Percentiles rank a stretch among this genome's conserved stretches.
Evolutionary conservation across 1,284 basidiomycete species (phyloP).

Genomic region (Heliocybe sulcata): DNA sequence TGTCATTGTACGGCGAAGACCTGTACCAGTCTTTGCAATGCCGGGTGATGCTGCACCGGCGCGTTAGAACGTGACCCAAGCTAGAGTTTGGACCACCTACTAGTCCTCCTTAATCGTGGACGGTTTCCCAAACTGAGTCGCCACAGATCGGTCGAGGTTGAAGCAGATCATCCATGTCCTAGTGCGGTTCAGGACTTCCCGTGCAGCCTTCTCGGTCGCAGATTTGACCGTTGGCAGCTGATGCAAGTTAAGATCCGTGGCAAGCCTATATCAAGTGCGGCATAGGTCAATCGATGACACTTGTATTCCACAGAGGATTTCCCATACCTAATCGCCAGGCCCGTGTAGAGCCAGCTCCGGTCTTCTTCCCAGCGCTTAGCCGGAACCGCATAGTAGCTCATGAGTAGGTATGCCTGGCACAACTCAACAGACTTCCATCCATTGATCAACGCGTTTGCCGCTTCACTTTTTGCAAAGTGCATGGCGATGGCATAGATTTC

Average conservation of each 20-base stretch:
- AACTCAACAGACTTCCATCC: slow-evolving; percentile 69
- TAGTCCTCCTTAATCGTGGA: slow-evolving; percentile 82
- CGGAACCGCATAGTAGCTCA: slow-evolving; percentile 74
- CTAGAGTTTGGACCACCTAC: slow-evolving; percentile 28
- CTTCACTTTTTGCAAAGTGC: slow-evolving; percentile 81
- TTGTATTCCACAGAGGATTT: background rate
- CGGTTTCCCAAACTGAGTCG: slow-evolving; percentile 84
- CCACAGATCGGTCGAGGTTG: slow-evolving; percentile 75
- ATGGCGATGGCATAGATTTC: slow-evolving; percentile 80
- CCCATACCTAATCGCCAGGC: slow-evolving; percentile 66
- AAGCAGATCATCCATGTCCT: slow-evolving; percentile 86
- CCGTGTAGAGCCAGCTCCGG: slow-evolving; percentile 75
- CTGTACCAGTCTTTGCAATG: slow-evolving; percentile 75
- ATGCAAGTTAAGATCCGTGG: slow-evolving; percentile 82
- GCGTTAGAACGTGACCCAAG: slow-evolving; percentile 2
- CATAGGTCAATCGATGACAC: background rate
- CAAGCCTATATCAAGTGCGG: slow-evolving; percentile 40
- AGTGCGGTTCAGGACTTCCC: slow-evolving; percentile 75
- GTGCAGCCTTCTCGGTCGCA: slow-evolving; percentile 57
- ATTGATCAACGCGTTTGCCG: slow-evolving; percentile 70
- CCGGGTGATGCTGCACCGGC: slow-evolving; percentile 49
- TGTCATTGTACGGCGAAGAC: slow-evolving; percentile 51
- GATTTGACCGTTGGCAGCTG: slow-evolving; percentile 55
- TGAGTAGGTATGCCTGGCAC: slow-evolving; percentile 59
- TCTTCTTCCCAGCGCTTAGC: slow-evolving; percentile 80